Evolutionary conservation across 2,329 filamentous ascomycete genomes (phyloP).

Genomic region (Aspergillus udagawae): DNA sequence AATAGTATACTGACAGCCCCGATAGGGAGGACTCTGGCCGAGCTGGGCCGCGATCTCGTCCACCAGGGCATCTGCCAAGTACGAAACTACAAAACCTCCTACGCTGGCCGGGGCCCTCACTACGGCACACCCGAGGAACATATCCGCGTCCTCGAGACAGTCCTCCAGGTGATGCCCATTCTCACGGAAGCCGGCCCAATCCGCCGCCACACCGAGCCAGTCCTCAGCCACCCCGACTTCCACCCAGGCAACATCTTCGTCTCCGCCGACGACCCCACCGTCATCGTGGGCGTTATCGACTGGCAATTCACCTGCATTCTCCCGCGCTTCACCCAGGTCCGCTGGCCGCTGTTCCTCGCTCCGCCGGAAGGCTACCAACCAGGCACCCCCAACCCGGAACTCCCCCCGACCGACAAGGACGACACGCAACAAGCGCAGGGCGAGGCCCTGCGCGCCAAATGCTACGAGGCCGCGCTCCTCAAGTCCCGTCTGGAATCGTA

Average conservation of each 20-base stretch:
- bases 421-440: constrained; percentile 8
- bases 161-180: constrained; percentile 7
- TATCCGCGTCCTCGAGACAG: constrained; percentile 6
- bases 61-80: constrained; percentile 12
- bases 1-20: neutral
- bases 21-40: constrained; percentile 10
- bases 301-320: constrained; percentile 18
- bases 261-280: constrained; percentile 15
- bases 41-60: constrained; percentile 8
- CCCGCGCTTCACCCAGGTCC: constrained; percentile 16
- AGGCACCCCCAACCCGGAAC: constrained; percentile 12
- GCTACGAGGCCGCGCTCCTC: constrained; percentile 21
- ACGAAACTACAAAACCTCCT: constrained; percentile 9
- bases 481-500: constrained; percentile 14
- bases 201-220: constrained; percentile 9
- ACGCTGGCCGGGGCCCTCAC: constrained; percentile 11
- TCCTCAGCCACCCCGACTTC: constrained; percentile 17
- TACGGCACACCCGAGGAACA: constrained; percentile 14
- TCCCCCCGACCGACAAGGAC: constrained; percentile 7
- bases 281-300: constrained; percentile 16
- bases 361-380: constrained; percentile 16
- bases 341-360: constrained; percentile 16
- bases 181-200: constrained; percentile 2
- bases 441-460: constrained; percentile 14
- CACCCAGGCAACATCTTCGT: constrained; percentile 21